phyloP scores from a whole-genome alignment of 192 early-diverging fungal species.

The Coemansia sp. region DNA sequence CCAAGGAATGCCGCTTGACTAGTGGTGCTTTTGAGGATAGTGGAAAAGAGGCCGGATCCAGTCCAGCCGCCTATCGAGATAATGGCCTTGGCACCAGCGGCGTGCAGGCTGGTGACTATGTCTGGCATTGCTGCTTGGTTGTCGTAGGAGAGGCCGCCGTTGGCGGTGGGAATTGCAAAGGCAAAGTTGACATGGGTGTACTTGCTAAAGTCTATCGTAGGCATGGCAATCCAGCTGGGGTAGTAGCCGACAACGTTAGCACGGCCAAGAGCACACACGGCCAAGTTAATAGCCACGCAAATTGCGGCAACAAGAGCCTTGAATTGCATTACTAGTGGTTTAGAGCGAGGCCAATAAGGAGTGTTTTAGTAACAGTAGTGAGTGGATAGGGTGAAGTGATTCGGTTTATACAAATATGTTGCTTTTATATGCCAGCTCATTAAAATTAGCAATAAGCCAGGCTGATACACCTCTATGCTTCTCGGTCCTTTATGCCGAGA shows the following conservation, averaged over 20 bases:
- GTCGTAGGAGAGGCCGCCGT: conserved; percentile 20
- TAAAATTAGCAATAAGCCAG: not conserved
- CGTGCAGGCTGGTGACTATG: conserved; percentile 10
- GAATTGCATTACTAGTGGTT: not conserved
- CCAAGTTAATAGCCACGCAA: conserved; percentile 6
- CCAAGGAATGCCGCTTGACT: conserved; percentile 30
- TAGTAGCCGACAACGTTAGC: conserved; percentile 33
- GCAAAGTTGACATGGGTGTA: conserved; percentile 61
- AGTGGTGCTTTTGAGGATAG: conserved; percentile 43
- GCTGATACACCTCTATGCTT: not conserved
- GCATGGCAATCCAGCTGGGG: conserved; percentile 31
- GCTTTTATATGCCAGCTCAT: not conserved
- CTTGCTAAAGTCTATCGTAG: conserved; percentile 21
- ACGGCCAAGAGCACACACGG: conserved; percentile 7
- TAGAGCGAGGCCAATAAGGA: not conserved
- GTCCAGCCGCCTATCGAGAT: conserved; percentile 73
- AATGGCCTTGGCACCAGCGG: conserved; percentile 45
- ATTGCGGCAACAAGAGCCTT: conserved; percentile 5
- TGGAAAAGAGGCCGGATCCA: conserved; percentile 60
- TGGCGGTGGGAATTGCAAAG: conserved; percentile 42
- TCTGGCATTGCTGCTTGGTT: conserved; percentile 10
- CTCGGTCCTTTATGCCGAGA: not conserved
- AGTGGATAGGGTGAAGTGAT: not conserved
- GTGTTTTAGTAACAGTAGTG: not conserved
- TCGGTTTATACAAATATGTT: not conserved